Evolutionary conservation across 192 early-diverging fungal species (phyloP).

Genomic region (Linnemannia zychae): DNA sequence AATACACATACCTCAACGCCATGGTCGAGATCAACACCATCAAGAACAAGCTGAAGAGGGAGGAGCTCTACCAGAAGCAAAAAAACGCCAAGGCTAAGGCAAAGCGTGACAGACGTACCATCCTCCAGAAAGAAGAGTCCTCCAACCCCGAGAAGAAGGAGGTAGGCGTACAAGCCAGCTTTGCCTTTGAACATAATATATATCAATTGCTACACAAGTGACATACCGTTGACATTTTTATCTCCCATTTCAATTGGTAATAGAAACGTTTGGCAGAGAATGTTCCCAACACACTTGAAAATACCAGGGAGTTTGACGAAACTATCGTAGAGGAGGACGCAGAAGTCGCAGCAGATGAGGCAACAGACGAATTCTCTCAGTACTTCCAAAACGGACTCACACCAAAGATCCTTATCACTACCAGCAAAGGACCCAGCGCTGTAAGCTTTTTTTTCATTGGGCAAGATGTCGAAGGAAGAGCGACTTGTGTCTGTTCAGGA

Average conservation of each 20-base stretch:
- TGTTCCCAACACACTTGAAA: conserved; percentile 93
- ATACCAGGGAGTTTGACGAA: conserved; percentile 92
- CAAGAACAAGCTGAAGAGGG: conserved; percentile 90
- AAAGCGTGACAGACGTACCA: conserved; percentile 81
- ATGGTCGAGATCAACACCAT: conserved; percentile 69
- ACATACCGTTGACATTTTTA: neutral
- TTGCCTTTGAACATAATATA: neutral
- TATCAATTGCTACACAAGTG: neutral
- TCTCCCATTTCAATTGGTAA: neutral
- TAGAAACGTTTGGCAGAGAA: conserved; percentile 90
- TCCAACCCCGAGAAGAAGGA: conserved; percentile 89
- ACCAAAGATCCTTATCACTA: conserved; percentile 96
- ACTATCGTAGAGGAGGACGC: conserved; percentile 87
- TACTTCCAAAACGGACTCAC: conserved; percentile 87
- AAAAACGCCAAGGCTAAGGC: conserved; percentile 80
- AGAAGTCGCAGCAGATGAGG: conserved; percentile 88
- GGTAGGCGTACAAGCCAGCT: conserved; percentile 18
- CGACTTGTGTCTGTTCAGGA: neutral
- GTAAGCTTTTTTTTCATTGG: conserved; percentile 46
- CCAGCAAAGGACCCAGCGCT: conserved; percentile 74
- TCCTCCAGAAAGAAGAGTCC: conserved; percentile 82
- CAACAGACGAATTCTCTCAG: conserved; percentile 86
- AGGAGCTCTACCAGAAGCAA: conserved; percentile 80
- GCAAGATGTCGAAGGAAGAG: neutral
- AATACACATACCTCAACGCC: neutral